Evolutionary conservation across 129 eudicot genomes (phyloP), one percentile per base, ranked within the genome.

Genomic region (Dittrichia graveolens): DNA sequence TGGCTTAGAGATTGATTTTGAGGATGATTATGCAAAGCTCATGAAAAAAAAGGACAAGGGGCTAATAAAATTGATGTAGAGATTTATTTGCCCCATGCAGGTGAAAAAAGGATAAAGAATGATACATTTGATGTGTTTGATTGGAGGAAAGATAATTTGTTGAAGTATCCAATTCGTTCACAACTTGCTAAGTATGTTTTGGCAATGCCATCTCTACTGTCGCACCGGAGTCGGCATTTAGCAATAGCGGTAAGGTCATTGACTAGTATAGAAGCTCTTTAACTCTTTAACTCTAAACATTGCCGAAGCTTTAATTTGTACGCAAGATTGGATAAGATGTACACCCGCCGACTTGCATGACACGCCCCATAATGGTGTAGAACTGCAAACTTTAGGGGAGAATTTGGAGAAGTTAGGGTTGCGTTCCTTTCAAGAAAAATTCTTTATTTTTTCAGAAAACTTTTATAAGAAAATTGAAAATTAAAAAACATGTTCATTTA

Each of bases 211-310:
- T 61, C 8, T 61, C 47, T 4, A 61, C 5, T 0, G 6, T 61
- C 12, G 34, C 48, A 38, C 4, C 12, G 4, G 67, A 61, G 10
- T 61, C 11, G 9, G 24, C 13, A 4, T 61, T 61, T 14, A 60
- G 65, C 37, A 60, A 8, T 0, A 24, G 31, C 13, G 66, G 66
- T 61, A 61, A 31, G 9, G 43, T 37, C 2, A 61, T 38, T 3
- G 34, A 61, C 4, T 13, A 61, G 3, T 37, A 31, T 38, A 61
- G 67, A 39, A 61, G 67, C 47, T 61, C 67, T 6, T 46, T 61
- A 11, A 61, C 47, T 61, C 47, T 6, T 31, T 61, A 11, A 61
- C 47, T 6, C 24, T 19, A 0, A 61, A 61, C 4, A 61, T 46
- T 0, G n/a, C 52, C 2, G 52, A 46, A 0, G 0, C 52, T 6